phyloP scores from a whole-genome alignment of 1,284 basidiomycete species.

The Puccinia horiana region DNA sequence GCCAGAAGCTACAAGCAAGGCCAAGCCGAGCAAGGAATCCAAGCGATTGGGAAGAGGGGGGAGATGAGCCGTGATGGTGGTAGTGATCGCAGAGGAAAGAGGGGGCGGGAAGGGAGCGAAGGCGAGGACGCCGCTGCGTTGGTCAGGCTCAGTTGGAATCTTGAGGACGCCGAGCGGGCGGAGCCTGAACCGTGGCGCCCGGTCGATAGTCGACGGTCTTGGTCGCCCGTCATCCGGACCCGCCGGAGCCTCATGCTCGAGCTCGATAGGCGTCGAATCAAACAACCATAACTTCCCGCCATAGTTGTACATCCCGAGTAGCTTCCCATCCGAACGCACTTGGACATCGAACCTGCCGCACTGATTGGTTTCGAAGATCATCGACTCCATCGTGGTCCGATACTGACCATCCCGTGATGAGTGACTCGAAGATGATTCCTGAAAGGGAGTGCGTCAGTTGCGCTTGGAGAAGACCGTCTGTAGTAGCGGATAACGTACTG shows the following conservation, averaged over 20 bases:
- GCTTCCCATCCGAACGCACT: conserved; percentile 41
- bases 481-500: not conserved
- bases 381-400: conserved; percentile 2
- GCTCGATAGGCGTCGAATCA: not conserved
- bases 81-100: not conserved
- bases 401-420: not conserved
- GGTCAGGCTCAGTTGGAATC: conserved; percentile 21
- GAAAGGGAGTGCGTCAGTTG: not conserved
- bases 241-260: too few species aligned
- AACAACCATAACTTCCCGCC: conserved; percentile 45
- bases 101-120: conserved; percentile 18
- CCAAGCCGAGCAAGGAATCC: conserved; percentile 3
- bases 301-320: conserved; percentile 26
- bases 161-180: conserved; percentile 23
- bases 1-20: conserved; percentile 14
- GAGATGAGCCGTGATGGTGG: not conserved
- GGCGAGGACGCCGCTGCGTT: conserved; percentile 29
- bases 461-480: not conserved
- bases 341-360: conserved; percentile 39
- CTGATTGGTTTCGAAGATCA: conserved; percentile 12
- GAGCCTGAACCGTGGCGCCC: not conserved
- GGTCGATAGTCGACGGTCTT: not conserved
- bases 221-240: not conserved
- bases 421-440: not conserved
- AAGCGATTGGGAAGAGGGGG: not conserved